These are phyloP conservation scores for Xerocomus minutiporus DNA, from an alignment of 1,284 basidiomycete genomes.

Conservation along the genomic window DNA sequence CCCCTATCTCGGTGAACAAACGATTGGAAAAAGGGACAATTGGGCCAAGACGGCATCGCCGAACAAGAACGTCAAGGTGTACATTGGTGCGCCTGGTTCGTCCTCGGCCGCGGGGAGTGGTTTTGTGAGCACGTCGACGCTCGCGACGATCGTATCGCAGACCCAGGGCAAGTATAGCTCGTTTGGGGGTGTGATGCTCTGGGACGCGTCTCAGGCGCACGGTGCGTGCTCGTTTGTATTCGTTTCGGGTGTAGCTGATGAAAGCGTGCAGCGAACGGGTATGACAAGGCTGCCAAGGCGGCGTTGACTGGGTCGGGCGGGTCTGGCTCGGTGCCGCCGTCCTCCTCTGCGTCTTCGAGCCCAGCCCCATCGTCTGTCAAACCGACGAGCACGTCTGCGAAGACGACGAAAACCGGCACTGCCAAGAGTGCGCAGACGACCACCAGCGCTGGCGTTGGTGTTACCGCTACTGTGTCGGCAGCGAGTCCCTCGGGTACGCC, in stretches of 20 bases:
- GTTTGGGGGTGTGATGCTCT: slow-evolving; percentile 67
- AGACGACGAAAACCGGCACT: neutral
- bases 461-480: neutral
- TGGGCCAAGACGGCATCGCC: slow-evolving; percentile 21
- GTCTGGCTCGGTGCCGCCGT: neutral
- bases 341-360: neutral
- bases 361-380: neutral
- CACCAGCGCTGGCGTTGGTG: neutral
- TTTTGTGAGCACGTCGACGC: slow-evolving; percentile 45
- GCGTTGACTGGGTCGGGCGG: slow-evolving; percentile 33
- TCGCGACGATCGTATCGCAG: slow-evolving; percentile 42
- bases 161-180: slow-evolving; percentile 51
- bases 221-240: slow-evolving; percentile 30
- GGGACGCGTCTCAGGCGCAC: slow-evolving; percentile 61
- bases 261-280: slow-evolving; percentile 44
- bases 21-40: neutral
- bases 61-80: slow-evolving; percentile 58
- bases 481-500: slow-evolving; percentile 19
- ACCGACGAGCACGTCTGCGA: slow-evolving; percentile 2
- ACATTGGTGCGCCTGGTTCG: slow-evolving; percentile 57
- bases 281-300: slow-evolving; percentile 49
- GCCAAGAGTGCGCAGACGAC: too few species aligned
- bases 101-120: slow-evolving; percentile 45
- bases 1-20: neutral
- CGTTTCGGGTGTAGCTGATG: neutral